phyloP scores from a whole-genome alignment of 2,329 filamentous ascomycete genomes.

The Penicillium sp. region DNA sequence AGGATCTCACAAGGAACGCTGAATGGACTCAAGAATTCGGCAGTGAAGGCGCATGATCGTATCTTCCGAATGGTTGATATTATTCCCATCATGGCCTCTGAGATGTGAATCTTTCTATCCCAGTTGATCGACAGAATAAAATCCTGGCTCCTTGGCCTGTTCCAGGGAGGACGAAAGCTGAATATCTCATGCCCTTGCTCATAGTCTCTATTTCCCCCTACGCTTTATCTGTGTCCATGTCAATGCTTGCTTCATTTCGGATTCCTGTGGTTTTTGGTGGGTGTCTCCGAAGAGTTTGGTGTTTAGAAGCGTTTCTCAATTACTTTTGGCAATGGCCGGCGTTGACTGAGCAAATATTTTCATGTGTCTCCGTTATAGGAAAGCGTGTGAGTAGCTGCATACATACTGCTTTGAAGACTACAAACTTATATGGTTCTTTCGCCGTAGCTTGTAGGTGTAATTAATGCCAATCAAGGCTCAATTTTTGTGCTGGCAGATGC shows the following conservation, averaged over 20 bases:
- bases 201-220: neutral
- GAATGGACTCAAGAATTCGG: constrained; percentile 98
- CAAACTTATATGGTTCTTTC: neutral
- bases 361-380: constrained; percentile 12
- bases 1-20: constrained; percentile 77
- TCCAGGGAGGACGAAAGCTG: neutral
- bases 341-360: constrained; percentile 24
- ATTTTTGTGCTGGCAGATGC: neutral
- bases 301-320: constrained; percentile 31
- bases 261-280: constrained; percentile 8
- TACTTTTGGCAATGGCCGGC: constrained; percentile 27
- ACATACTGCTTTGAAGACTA: neutral
- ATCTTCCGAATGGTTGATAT: neutral
- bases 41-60: constrained; percentile 69
- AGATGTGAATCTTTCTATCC: neutral
- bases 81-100: neutral
- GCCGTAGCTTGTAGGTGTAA: neutral
- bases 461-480: neutral
- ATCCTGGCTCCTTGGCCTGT: neutral
- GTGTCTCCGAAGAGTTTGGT: constrained; percentile 22
- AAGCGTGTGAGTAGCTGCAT: constrained; percentile 4
- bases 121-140: neutral
- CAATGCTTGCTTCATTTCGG: constrained; percentile 9
- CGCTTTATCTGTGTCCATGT: neutral
- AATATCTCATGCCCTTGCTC: neutral